Conservation (phyloP, 345 rosid species). For the Kernera saxatilis region DNA sequence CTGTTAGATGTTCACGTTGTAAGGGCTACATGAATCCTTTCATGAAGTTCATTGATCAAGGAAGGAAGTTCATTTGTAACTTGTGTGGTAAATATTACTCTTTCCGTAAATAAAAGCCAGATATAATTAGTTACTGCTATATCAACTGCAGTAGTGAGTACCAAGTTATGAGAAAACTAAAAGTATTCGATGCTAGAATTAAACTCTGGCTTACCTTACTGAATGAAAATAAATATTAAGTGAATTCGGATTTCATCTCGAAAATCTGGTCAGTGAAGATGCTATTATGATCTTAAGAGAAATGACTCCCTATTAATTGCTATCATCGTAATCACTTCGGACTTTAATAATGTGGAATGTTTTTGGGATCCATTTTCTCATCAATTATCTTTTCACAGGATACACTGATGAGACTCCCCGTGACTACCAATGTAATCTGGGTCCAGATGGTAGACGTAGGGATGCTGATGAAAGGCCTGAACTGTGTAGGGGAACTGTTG, state of each 20-base stretch:
- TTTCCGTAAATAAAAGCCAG: background rate
- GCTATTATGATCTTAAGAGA: background rate
- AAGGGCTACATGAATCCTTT: conserved; percentile 91
- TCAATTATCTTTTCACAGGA: conserved; percentile 40
- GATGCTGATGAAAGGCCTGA: conserved; percentile 98
- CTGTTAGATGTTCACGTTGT: conserved; percentile 88
- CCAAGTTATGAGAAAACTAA: conserved; percentile 7
- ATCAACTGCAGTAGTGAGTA: background rate
- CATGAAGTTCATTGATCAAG: conserved; percentile 87
- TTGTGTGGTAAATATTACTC: conserved; percentile 49
- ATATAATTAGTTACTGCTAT: background rate
- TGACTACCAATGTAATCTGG: conserved; percentile 85
- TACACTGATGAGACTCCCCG: conserved; percentile 78
- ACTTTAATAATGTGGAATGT: background rate
- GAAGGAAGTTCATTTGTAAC: conserved; percentile 76
- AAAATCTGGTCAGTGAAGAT: background rate
- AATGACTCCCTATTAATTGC: background rate
- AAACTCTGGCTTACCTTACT: background rate
- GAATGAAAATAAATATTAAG: background rate
- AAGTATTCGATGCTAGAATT: background rate
- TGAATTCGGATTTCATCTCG: background rate
- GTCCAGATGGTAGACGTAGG: conserved; percentile 89
- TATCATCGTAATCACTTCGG: background rate
- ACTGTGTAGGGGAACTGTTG: conserved; percentile 90
- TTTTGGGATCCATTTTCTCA: conserved; percentile 4